Evolutionary conservation across 352 stramenopile species (phyloP).

Genomic region (Phytophthora lateralis): DNA sequence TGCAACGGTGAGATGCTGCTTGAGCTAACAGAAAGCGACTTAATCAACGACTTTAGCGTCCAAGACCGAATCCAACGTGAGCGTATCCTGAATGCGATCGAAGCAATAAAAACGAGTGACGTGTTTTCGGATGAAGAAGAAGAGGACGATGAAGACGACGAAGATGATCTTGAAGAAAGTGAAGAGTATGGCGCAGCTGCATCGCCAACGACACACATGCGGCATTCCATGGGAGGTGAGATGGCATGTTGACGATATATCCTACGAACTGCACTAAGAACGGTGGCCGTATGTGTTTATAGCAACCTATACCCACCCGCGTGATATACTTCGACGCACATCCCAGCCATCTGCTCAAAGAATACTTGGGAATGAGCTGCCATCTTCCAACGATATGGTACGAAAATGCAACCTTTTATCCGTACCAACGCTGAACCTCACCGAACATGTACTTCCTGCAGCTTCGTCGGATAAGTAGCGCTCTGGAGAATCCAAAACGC

Average conservation of each 20-base stretch:
- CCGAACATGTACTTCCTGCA: constrained; percentile 16
- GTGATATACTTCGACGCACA: constrained; percentile 50
- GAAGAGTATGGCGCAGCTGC: constrained; percentile 13
- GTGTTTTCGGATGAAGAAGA: constrained; percentile 69
- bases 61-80: constrained; percentile 69
- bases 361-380: constrained; percentile 29
- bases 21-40: constrained; percentile 70
- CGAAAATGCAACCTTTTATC: background rate
- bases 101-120: constrained; percentile 77
- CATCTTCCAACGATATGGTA: constrained; percentile 72
- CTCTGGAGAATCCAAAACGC: constrained; percentile 43
- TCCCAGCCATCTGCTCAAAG: constrained; percentile 45
- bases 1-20: constrained; percentile 77
- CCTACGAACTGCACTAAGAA: background rate
- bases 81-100: constrained; percentile 75
- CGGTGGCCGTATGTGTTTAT: background rate
- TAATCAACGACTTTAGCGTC: constrained; percentile 81
- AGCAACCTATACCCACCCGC: constrained; percentile 38
- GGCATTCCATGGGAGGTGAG: constrained; percentile 31
- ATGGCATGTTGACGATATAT: background rate
- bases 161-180: constrained; percentile 35
- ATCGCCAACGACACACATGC: constrained; percentile 1
- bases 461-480: constrained; percentile 70
- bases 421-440: background rate
- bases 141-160: constrained; percentile 49